Percentiles rank a stretch among this genome's conserved stretches.
These are phyloP conservation scores for Suhomyces taliae DNA, from an alignment of 1,139 yeast species.

Conservation along the genomic window DNA sequence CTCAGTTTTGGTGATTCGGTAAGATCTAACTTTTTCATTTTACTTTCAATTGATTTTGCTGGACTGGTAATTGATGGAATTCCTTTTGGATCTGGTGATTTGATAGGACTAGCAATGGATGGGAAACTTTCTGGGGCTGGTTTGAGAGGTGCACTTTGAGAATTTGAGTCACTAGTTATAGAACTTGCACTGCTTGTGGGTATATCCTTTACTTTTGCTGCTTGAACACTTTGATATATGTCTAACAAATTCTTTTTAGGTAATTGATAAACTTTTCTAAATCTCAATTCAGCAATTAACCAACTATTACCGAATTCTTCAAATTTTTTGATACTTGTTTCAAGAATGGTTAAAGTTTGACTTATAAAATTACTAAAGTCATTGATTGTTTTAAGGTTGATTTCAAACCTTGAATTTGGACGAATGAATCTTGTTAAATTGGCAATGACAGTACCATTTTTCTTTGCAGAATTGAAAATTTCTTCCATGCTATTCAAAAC, in stretches of 20 bases:
- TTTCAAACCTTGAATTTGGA: constrained; percentile 40
- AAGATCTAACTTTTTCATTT: constrained; percentile 18
- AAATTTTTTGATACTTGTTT: constrained; percentile 24
- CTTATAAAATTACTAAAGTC: constrained; percentile 42
- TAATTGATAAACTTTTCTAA: constrained; percentile 34
- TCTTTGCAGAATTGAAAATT: constrained; percentile 46
- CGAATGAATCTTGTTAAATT: constrained; percentile 50
- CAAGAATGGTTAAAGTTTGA: constrained; percentile 26
- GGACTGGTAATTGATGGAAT: neutral
- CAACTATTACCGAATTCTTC: constrained; percentile 38
- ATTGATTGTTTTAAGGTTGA: constrained; percentile 34
- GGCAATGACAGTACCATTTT: constrained; percentile 54
- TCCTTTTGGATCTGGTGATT: neutral
- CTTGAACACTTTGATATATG: constrained; percentile 17
- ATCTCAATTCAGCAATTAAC: constrained; percentile 38
- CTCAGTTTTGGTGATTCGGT: constrained; percentile 13
- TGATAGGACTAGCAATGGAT: neutral
- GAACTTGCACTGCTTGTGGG: constrained; percentile 2
- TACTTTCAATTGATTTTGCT: constrained; percentile 13
- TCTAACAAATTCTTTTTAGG: constrained; percentile 28
- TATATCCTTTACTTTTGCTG: constrained; percentile 4
- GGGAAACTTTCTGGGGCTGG: neutral
- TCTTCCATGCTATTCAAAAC: constrained; percentile 42
- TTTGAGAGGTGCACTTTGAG: neutral
- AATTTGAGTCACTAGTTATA: neutral